These are phyloP conservation scores for Silene conica DNA, from an alignment of 148 eudicot species.

Conservation along the genomic window DNA sequence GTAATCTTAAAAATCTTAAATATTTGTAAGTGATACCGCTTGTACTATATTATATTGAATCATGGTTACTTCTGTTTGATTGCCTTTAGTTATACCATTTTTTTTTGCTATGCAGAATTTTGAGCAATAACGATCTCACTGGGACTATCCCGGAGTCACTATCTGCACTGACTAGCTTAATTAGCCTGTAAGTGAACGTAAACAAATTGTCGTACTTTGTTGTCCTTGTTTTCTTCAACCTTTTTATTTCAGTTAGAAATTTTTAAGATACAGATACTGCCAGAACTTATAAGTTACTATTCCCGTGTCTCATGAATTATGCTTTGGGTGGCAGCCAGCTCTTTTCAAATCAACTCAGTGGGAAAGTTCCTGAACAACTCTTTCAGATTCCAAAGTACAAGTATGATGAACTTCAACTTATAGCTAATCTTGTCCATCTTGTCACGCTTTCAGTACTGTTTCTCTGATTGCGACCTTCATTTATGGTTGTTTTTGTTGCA, in stretches of 20 bases:
- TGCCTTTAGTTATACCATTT: constrained; percentile 2
- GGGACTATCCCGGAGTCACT: constrained; percentile 80
- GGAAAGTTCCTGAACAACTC: constrained; percentile 57
- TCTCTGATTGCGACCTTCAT: neutral
- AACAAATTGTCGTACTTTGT: neutral
- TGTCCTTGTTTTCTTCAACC: neutral
- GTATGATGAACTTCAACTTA: constrained; percentile 33
- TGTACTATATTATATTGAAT: constrained; percentile 8
- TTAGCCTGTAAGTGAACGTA: constrained; percentile 55
- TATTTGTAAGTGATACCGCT: constrained; percentile 59
- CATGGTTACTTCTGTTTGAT: neutral
- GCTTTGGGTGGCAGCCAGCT: constrained; percentile 66
- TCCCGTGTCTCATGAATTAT: constrained; percentile 13
- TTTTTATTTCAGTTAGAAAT: neutral
- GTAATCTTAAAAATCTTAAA: constrained; percentile 65
- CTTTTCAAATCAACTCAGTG: constrained; percentile 63
- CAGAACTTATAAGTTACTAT: neutral
- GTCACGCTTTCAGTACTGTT: neutral
- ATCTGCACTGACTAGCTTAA: constrained; percentile 53
- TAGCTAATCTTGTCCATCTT: neutral
- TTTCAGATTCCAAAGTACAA: constrained; percentile 59
- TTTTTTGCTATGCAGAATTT: constrained; percentile 41
- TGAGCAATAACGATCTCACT: constrained; percentile 68
- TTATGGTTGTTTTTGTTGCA: constrained; percentile 32
- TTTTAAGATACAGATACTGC: neutral